phyloP scores from a whole-genome alignment of 2,329 filamentous ascomycete species.

The Byssochlamys sp. region DNA sequence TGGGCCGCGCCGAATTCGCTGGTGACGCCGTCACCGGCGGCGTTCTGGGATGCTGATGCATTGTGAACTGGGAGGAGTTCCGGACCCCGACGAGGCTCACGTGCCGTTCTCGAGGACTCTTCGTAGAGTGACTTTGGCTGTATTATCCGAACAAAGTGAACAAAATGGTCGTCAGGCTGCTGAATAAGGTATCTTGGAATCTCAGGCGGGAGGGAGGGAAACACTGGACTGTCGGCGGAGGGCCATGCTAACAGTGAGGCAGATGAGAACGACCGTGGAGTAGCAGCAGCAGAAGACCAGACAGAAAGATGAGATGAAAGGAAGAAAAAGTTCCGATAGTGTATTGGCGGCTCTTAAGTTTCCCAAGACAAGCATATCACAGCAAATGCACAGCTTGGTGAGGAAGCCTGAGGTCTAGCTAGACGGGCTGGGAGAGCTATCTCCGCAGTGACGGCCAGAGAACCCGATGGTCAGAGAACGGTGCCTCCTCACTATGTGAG shows the following conservation, averaged over 20 bases:
- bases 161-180: background rate
- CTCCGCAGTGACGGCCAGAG: conserved; percentile 27
- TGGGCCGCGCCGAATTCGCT: conserved; percentile 61
- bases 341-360: conserved; percentile 10
- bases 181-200: conserved; percentile 1
- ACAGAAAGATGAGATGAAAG: conserved; percentile 6
- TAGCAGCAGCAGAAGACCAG: conserved; percentile 3
- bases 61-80: conserved; percentile 34
- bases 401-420: conserved; percentile 20
- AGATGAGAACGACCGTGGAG: conserved; percentile 7
- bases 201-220: conserved; percentile 27
- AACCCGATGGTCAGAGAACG: conserved; percentile 16
- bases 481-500: conserved; percentile 19
- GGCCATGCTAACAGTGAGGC: conserved; percentile 31
- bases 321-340: conserved; percentile 9
- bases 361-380: background rate
- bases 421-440: conserved; percentile 25
- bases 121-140: background rate
- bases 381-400: conserved; percentile 15
- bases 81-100: background rate
- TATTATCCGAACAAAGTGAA: background rate
- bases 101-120: background rate
- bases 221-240: conserved; percentile 19
- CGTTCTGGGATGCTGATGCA: conserved; percentile 84
- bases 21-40: conserved; percentile 65